A percentile compares a stretch with the other conserved stretches of the same genome.
Conservation (phyloP, 352 stramenopile genomes). For the Paralagenidium karlingii region DNA sequence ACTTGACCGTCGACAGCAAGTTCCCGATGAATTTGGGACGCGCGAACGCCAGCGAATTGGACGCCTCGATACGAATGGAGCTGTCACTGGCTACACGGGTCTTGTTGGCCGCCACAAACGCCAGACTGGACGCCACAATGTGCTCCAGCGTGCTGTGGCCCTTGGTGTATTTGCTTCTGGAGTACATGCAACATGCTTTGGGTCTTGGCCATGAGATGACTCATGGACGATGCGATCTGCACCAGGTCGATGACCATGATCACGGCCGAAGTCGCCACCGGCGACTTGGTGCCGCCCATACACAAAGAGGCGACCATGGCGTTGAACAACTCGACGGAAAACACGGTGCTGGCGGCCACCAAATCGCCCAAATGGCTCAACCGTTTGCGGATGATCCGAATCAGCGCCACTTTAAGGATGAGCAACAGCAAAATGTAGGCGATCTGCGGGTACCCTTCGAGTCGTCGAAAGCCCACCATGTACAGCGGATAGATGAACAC, state of each 20-base stretch:
- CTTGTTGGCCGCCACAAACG: too few relatives aligned
- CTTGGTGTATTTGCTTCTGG: too few relatives aligned
- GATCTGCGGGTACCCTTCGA: not conserved
- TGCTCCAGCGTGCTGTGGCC: too few relatives aligned
- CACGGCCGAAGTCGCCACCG: constrained; percentile 4
- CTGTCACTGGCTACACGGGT: too few relatives aligned
- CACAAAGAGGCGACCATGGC: constrained; percentile 16
- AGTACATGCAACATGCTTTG: too few relatives aligned
- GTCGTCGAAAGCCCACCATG: constrained; percentile 4
- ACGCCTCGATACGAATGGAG: too few relatives aligned
- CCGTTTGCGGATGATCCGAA: constrained; percentile 8
- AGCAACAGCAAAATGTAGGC: constrained; percentile 7
- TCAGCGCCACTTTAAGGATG: constrained; percentile 8
- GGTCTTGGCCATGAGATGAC: too few relatives aligned
- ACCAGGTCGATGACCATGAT: constrained; percentile 6
- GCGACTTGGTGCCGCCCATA: constrained; percentile 11
- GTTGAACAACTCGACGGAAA: constrained; percentile 15
- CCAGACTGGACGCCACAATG: too few relatives aligned
- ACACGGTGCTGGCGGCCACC: constrained; percentile 7
- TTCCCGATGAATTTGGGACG: too few relatives aligned
- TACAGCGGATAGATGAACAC: constrained; percentile 8
- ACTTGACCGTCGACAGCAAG: too few relatives aligned
- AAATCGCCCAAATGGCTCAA: constrained; percentile 10
- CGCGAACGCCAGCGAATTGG: too few relatives aligned
- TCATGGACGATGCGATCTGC: too few relatives aligned